phyloP scores from a whole-genome alignment of 2,329 filamentous ascomycete genomes.

The Penicillium brevicompactum region DNA sequence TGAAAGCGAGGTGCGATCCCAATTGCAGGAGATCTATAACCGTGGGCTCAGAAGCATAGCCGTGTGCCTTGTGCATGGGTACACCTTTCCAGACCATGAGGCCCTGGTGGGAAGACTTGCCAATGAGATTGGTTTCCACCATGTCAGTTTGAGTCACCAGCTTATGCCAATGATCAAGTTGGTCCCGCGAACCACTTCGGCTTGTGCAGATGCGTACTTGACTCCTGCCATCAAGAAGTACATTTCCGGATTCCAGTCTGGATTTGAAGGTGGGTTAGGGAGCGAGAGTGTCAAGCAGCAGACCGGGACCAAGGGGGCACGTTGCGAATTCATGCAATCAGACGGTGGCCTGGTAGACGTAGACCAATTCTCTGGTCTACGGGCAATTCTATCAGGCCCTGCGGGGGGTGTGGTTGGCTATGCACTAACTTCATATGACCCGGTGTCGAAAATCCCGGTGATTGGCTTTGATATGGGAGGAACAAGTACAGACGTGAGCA shows the following conservation, averaged over 20 bases:
- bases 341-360: constrained; percentile 66
- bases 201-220: constrained; percentile 78
- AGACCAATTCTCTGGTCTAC: constrained; percentile 72
- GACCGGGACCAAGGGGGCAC: constrained; percentile 65
- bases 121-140: constrained; percentile 76
- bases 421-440: constrained; percentile 83
- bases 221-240: constrained; percentile 80
- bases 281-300: constrained; percentile 71
- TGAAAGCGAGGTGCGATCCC: constrained; percentile 55
- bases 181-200: constrained; percentile 72
- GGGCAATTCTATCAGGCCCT: constrained; percentile 83
- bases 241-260: constrained; percentile 73
- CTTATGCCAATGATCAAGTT: constrained; percentile 89
- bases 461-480: constrained; percentile 96
- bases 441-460: constrained; percentile 74
- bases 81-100: constrained; percentile 88
- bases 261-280: constrained; percentile 79
- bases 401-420: constrained; percentile 94
- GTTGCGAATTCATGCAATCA: constrained; percentile 94
- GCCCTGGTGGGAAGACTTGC: constrained; percentile 75
- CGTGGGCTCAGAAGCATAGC: constrained; percentile 78
- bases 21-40: constrained; percentile 69
- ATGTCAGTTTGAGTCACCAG: constrained; percentile 79
- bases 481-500: constrained; percentile 84
- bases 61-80: constrained; percentile 89